Evolutionary conservation across 2,329 filamentous ascomycete genomes (phyloP), one percentile per base, ranked within the genome.

Genomic region (Anisogramma anomala): DNA sequence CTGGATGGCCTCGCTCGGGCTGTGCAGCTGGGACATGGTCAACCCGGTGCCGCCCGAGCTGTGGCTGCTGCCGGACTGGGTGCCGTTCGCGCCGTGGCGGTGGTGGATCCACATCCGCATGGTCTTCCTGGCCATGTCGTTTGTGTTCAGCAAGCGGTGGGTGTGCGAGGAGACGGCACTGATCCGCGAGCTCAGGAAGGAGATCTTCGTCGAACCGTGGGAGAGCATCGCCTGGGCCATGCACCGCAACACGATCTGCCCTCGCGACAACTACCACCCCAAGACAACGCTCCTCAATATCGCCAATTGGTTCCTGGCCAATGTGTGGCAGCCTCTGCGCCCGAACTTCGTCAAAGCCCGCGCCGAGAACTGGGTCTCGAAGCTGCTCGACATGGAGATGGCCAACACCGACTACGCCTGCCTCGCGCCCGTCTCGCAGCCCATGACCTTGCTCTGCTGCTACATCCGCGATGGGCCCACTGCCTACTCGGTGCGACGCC

Each of bases 81-180:
- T 86, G 3, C 88, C 88, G 1, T 72, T 94, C 55, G 79, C 86
- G 4, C 89, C 89, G 0, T 94, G 87, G 86, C 71, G 86, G 50
- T 95, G 89, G 88, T 95, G 88, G 89, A 84, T 96, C 53, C 91
- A 98, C 54, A 95, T 95, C 61, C 85, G 91, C n/a, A 79, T 84
- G 61, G 88, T 98, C n/a, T 94, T 89, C 54, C 59, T 94, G 36
- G 82, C 88, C 4, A 95, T 96, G 86, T 79, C 82, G 1, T 95
- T 83, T 55, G 61, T 96, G 31, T 94, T 83, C 67, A 94, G 87
- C 0, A 86, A 82, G 65, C 71, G 71, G 48, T 95, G 85, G 78
- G 72, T 71, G 20, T 82, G 82, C 49, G 82, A 85, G 13, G 71
- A 83, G 50, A 89, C 84, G 30, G 74, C 82, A 3, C 58, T 94